phyloP scores from a whole-genome alignment of 495 filamentous ascomycete species.

The Aspergillus conjunctus region DNA sequence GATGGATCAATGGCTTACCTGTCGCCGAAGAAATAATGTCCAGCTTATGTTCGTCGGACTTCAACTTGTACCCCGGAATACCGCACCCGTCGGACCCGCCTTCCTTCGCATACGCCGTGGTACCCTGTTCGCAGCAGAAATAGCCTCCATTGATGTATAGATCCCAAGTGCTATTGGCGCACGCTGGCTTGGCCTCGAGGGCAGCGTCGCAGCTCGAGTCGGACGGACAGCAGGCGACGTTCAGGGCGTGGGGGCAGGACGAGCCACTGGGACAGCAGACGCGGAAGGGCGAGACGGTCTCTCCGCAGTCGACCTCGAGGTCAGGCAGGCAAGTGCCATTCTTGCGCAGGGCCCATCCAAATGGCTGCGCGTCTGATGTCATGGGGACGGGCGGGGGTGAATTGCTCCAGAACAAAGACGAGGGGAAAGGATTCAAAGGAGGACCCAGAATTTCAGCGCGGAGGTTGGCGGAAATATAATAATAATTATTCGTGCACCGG shows the following conservation, averaged over 20 bases:
- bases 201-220: conserved; percentile 1
- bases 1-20: no score
- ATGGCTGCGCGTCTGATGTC: no score
- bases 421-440: no score
- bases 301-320: conserved; percentile 12
- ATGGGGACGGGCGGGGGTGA: no score
- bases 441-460: no score
- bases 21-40: no score
- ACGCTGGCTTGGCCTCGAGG: conserved; percentile 2
- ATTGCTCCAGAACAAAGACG: no score
- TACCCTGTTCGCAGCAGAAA: conserved; percentile 15
- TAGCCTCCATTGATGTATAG: conserved; percentile 16
- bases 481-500: no score
- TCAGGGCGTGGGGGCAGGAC: conserved; percentile 5
- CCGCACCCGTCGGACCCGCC: conserved; percentile 7
- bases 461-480: no score
- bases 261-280: conserved; percentile 14
- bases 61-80: background rate
- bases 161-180: conserved; percentile 20
- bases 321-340: conserved; percentile 15
- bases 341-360: conserved; percentile 7
- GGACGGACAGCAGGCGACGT: conserved; percentile 15
- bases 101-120: background rate
- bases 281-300: conserved; percentile 3
- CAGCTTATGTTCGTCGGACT: background rate